A percentile compares a stretch with the other conserved stretches of the same genome.
phyloP scores from a whole-genome alignment of 1,284 basidiomycete genomes.

The Cryptococcus sp. region DNA sequence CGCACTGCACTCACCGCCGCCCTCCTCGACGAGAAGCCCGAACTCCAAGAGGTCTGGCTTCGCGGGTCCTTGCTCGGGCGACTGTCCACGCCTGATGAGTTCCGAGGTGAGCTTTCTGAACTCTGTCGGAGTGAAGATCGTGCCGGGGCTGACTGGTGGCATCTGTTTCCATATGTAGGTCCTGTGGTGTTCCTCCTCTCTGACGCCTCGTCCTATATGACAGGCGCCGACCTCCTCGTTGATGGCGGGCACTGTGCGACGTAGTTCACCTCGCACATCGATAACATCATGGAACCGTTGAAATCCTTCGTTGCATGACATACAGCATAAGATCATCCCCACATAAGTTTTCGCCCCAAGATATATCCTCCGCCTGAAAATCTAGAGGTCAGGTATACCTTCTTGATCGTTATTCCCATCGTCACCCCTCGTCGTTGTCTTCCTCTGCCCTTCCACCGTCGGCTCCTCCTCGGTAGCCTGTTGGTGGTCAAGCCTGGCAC shows the following conservation, averaged over 20 bases:
- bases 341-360: too few relatives aligned
- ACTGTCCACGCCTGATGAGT: constrained; percentile 35
- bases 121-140: background rate
- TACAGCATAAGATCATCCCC: too few relatives aligned
- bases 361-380: too few relatives aligned
- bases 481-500: too few relatives aligned
- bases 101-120: constrained; percentile 28
- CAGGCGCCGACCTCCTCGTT: constrained; percentile 41
- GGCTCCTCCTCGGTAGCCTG: too few relatives aligned
- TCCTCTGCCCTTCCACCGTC: too few relatives aligned
- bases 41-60: constrained; percentile 34
- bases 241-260: constrained; percentile 46
- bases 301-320: too few relatives aligned
- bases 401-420: too few relatives aligned
- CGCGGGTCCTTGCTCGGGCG: constrained; percentile 26
- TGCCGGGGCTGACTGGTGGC: background rate
- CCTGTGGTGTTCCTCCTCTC: constrained; percentile 50
- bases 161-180: constrained; percentile 13
- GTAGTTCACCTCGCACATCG: constrained; percentile 2
- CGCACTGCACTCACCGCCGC: constrained; percentile 55
- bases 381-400: too few relatives aligned
- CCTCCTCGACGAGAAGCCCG: constrained; percentile 31
- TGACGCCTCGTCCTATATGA: constrained; percentile 42
- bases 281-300: too few relatives aligned
- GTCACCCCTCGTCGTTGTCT: too few relatives aligned